Percentiles rank a stretch among this genome's conserved stretches.
Conservation (phyloP, 2,329 filamentous ascomycete genomes). For the Venturia effusa region DNA sequence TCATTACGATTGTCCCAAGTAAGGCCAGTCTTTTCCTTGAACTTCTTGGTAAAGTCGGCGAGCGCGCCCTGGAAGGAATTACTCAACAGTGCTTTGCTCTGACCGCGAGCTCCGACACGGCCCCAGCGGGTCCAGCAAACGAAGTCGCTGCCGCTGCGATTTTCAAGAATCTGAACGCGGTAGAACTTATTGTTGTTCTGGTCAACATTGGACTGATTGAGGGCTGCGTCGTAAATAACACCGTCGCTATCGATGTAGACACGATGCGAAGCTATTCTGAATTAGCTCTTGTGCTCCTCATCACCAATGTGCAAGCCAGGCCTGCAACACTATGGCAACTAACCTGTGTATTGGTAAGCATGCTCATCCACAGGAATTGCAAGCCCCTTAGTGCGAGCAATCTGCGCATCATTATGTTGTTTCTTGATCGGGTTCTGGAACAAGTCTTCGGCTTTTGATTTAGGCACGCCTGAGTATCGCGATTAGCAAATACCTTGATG, state of each 20-base stretch:
- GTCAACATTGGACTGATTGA: constrained; percentile 65
- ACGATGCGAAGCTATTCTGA: constrained; percentile 16
- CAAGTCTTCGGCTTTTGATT: background rate
- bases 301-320: background rate
- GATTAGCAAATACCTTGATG: background rate
- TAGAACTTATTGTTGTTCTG: constrained; percentile 81
- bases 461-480: background rate
- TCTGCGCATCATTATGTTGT: constrained; percentile 3
- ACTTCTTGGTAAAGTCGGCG: constrained; percentile 41
- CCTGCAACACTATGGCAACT: background rate
- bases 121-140: constrained; percentile 67
- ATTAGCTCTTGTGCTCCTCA: background rate
- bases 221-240: constrained; percentile 64
- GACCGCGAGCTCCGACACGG: constrained; percentile 51
- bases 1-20: constrained; percentile 39
- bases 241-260: constrained; percentile 59
- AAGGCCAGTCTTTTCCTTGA: constrained; percentile 45
- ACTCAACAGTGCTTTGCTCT: constrained; percentile 30
- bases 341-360: background rate
- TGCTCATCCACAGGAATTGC: constrained; percentile 10
- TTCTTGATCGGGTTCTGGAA: constrained; percentile 8
- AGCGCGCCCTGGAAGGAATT: constrained; percentile 30
- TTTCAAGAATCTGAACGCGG: constrained; percentile 47
- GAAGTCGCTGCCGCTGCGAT: constrained; percentile 19
- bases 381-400: background rate